A percentile compares a stretch with the other conserved stretches of the same genome.
These are phyloP conservation scores for Vachellia collinsii DNA, from an alignment of 306 rosid species.

Conservation along the genomic window DNA sequence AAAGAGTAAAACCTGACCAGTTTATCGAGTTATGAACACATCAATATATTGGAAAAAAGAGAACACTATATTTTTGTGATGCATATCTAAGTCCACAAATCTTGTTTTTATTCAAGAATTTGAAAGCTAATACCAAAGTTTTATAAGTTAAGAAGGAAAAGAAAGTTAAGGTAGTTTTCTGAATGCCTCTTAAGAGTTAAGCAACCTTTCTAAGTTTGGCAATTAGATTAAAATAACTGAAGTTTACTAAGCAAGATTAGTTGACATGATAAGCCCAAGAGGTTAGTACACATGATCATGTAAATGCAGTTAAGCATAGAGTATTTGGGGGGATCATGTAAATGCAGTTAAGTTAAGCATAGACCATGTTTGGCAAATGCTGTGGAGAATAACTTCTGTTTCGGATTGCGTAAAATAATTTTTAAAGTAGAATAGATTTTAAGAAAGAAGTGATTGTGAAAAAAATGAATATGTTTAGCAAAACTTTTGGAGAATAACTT, in stretches of 20 bases:
- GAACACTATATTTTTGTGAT: neutral
- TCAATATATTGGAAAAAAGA: neutral
- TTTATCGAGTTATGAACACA: neutral
- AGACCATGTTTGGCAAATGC: too few relatives aligned
- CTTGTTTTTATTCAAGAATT: neutral
- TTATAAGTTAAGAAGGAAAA: too few relatives aligned
- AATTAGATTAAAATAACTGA: neutral
- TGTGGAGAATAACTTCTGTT: too few relatives aligned
- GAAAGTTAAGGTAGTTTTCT: too few relatives aligned
- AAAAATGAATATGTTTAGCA: too few relatives aligned
- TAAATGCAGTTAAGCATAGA: neutral
- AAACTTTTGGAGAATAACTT: too few relatives aligned
- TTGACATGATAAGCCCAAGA: neutral
- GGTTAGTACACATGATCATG: neutral
- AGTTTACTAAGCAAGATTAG: neutral
- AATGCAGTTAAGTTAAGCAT: too few relatives aligned
- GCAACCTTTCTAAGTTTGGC: neutral
- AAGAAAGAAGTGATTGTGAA: too few relatives aligned
- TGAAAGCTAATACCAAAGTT: neutral
- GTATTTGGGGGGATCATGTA: too few relatives aligned
- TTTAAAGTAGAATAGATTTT: too few relatives aligned
- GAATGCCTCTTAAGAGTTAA: too few relatives aligned
- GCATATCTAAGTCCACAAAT: neutral
- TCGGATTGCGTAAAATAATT: too few relatives aligned
- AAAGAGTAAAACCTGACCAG: conserved; percentile 60